A percentile compares a stretch with the other conserved stretches of the same genome.
Evolutionary conservation across 345 rosid species (phyloP).

Genomic region (Murraya paniculata): DNA sequence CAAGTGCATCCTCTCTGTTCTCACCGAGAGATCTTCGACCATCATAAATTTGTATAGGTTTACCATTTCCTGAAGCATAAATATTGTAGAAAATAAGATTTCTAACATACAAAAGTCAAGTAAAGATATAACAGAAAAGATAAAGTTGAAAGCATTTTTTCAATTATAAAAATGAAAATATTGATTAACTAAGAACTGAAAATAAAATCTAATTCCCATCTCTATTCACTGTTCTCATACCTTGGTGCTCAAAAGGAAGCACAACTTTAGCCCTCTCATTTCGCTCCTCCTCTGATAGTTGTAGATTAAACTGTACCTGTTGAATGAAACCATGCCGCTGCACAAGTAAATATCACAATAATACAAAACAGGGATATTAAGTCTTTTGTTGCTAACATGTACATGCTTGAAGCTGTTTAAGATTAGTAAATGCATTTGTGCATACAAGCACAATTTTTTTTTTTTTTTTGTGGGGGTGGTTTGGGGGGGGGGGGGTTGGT

Average conservation of each 20-base stretch:
- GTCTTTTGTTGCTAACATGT: neutral
- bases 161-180: neutral
- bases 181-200: neutral
- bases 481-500: too few relatives aligned
- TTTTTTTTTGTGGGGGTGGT: too few relatives aligned
- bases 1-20: slow-evolving; percentile 32
- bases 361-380: neutral
- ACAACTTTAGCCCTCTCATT: slow-evolving; percentile 76
- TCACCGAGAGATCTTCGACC: slow-evolving; percentile 61
- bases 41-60: slow-evolving; percentile 73
- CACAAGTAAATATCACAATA: neutral
- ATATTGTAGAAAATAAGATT: neutral
- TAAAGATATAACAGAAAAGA: neutral
- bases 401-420: neutral
- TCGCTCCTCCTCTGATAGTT: slow-evolving; percentile 76
- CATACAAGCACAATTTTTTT: neutral
- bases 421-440: neutral
- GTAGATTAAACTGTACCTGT: slow-evolving; percentile 84
- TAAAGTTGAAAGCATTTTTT: neutral
- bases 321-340: slow-evolving; percentile 21
- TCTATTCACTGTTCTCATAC: slow-evolving; percentile 26
- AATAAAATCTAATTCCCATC: neutral
- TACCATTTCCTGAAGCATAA: slow-evolving; percentile 56
- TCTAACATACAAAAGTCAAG: neutral
- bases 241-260: slow-evolving; percentile 99